Evolutionary conservation across 2,329 filamentous ascomycete species (phyloP).

Genomic region (Neofusicoccum cordaticola): DNA sequence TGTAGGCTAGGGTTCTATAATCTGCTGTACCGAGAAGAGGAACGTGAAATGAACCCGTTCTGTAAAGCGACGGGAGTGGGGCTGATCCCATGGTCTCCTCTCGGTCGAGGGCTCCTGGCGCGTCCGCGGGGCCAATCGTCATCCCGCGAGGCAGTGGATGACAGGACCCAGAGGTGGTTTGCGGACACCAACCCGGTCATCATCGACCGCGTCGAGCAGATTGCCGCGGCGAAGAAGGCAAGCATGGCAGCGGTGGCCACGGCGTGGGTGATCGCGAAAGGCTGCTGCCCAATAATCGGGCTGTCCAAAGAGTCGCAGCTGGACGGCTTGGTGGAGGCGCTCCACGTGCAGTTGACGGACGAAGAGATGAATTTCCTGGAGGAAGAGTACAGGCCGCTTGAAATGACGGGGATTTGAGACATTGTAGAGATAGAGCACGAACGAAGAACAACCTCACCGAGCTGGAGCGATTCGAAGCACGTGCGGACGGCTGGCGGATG

Average conservation of each 20-base stretch:
- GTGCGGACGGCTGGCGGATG: too few relatives aligned
- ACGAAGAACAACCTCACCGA: too few relatives aligned
- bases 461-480: too few relatives aligned
- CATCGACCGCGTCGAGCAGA: slow-evolving; percentile 55
- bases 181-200: slow-evolving; percentile 52
- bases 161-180: too few relatives aligned
- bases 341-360: slow-evolving; percentile 43
- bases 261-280: slow-evolving; percentile 56
- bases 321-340: slow-evolving; percentile 49
- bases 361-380: slow-evolving; percentile 52
- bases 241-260: slow-evolving; percentile 64
- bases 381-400: slow-evolving; percentile 41
- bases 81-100: slow-evolving; percentile 27
- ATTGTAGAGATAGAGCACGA: too few relatives aligned
- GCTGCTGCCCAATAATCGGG: slow-evolving; percentile 51
- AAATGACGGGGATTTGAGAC: too few relatives aligned
- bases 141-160: too few relatives aligned
- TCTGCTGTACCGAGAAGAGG: slow-evolving; percentile 28
- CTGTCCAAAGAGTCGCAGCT: slow-evolving; percentile 40
- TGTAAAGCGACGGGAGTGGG: slow-evolving; percentile 24
- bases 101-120: slow-evolving; percentile 37
- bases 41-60: slow-evolving; percentile 31
- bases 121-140: slow-evolving; percentile 25
- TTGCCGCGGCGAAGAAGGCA: slow-evolving; percentile 56
- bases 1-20: too few relatives aligned